These are phyloP conservation scores for Ramalina intermedia DNA, from an alignment of 495 filamentous ascomycete genomes.

Conservation along the genomic window DNA sequence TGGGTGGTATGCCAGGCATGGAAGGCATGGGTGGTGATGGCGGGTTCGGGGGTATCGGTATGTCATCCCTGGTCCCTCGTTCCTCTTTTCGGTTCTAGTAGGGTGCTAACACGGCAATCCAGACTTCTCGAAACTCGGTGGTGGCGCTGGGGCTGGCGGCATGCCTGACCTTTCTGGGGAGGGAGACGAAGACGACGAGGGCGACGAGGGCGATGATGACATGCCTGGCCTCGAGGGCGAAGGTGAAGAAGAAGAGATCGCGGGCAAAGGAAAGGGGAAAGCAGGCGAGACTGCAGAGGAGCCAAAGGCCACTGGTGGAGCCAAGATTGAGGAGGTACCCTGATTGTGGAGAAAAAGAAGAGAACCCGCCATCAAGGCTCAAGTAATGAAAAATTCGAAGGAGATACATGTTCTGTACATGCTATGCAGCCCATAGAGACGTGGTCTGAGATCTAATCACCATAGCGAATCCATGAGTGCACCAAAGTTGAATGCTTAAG, in stretches of 20 bases:
- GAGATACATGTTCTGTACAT: too few species aligned
- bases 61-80: constrained; percentile 12
- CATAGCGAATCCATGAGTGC: too few species aligned
- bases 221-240: constrained; percentile 50
- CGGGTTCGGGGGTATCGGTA: constrained; percentile 42
- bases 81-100: constrained; percentile 19
- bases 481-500: too few species aligned
- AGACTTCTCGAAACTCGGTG: constrained; percentile 89
- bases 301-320: constrained; percentile 15
- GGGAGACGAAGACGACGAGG: constrained; percentile 31
- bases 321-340: constrained; percentile 2
- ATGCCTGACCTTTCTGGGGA: constrained; percentile 28
- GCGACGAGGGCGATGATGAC: constrained; percentile 45
- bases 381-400: too few species aligned
- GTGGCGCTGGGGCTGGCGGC: constrained; percentile 34
- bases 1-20: constrained; percentile 22
- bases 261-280: constrained; percentile 77
- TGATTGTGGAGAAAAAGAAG: constrained; percentile 42
- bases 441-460: too few species aligned
- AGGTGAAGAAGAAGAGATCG: constrained; percentile 74
- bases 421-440: too few species aligned
- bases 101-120: constrained; percentile 49
- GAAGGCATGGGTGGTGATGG: constrained; percentile 33
- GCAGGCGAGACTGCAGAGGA: constrained; percentile 35
- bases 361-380: too few species aligned